Conservation (phyloP, 345 rosid species). For the Rhodomyrtus tomentosa region DNA sequence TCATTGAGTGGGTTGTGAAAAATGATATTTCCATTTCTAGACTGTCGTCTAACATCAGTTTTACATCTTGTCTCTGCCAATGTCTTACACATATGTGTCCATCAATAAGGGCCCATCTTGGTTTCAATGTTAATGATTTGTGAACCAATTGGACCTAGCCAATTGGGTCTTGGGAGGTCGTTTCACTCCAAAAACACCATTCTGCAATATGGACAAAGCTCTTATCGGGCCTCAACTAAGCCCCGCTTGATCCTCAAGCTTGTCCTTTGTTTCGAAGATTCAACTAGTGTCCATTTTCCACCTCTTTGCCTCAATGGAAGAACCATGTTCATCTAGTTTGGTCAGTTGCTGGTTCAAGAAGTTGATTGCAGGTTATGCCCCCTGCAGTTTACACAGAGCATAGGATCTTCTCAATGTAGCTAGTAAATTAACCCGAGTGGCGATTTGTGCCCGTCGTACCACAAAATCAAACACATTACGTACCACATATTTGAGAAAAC, state of each 20-base stretch:
- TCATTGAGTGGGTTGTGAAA: not conserved
- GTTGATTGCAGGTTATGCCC: not conserved
- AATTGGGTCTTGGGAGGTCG: not conserved
- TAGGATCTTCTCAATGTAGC: not conserved
- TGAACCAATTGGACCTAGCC: not conserved
- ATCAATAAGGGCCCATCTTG: not conserved
- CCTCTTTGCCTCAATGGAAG: not conserved
- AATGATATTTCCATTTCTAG: not conserved
- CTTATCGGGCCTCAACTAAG: not conserved
- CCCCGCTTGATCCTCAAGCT: not conserved
- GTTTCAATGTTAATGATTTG: not conserved
- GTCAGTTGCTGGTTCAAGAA: not conserved
- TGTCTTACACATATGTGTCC: not conserved
- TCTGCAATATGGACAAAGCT: not conserved
- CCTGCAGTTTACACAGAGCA: not conserved
- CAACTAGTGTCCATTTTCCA: not conserved
- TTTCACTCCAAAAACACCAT: not conserved
- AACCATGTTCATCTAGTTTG: not conserved
- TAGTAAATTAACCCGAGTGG: not conserved
- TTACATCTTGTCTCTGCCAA: not conserved
- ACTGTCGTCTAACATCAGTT: not conserved
- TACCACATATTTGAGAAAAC: not conserved
- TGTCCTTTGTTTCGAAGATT: not conserved
- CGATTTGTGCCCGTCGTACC: not conserved
- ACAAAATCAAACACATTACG: not conserved